phyloP scores from a whole-genome alignment of 2,329 filamentous ascomycete species.

The Aspergillus ochraceoroseus region DNA sequence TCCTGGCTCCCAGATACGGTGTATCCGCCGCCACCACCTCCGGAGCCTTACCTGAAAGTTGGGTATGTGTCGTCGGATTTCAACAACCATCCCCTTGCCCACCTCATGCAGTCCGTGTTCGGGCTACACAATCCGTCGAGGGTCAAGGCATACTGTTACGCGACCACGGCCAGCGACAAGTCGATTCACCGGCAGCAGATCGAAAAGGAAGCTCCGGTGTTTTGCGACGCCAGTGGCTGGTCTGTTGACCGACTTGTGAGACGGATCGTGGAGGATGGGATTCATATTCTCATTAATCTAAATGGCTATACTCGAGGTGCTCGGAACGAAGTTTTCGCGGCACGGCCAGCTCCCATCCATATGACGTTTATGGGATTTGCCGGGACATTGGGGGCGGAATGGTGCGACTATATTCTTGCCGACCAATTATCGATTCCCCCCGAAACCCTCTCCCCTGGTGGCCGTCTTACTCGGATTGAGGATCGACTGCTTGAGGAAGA shows the following conservation, averaged over 20 bases:
- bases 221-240: slow-evolving; percentile 84
- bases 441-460: slow-evolving; percentile 72
- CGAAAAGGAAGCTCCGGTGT: slow-evolving; percentile 84
- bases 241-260: slow-evolving; percentile 74
- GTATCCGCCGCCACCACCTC: slow-evolving; percentile 78
- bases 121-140: slow-evolving; percentile 72
- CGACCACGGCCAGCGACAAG: slow-evolving; percentile 84
- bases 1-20: slow-evolving; percentile 80
- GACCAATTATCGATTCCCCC: slow-evolving; percentile 81
- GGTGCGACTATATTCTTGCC: slow-evolving; percentile 95
- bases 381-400: slow-evolving; percentile 90
- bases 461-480: slow-evolving; percentile 67
- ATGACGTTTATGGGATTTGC: slow-evolving; percentile 99
- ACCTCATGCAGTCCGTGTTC: slow-evolving; percentile 98
- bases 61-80: slow-evolving; percentile 98
- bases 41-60: slow-evolving; percentile 76
- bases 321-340: slow-evolving; percentile 95
- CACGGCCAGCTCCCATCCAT: slow-evolving; percentile 87
- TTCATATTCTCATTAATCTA: slow-evolving; percentile 94
- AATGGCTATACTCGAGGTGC: slow-evolving; percentile 96
- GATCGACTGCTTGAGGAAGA: slow-evolving; percentile 62
- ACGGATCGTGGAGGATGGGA: slow-evolving; percentile 79
- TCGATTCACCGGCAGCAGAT: slow-evolving; percentile 89
- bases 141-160: slow-evolving; percentile 88
- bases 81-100: slow-evolving; percentile 94